A percentile compares a stretch with the other conserved stretches of the same genome.
These are phyloP conservation scores for Pythium vanterpoolii DNA, from an alignment of 352 stramenopile genomes.

Conservation along the genomic window DNA sequence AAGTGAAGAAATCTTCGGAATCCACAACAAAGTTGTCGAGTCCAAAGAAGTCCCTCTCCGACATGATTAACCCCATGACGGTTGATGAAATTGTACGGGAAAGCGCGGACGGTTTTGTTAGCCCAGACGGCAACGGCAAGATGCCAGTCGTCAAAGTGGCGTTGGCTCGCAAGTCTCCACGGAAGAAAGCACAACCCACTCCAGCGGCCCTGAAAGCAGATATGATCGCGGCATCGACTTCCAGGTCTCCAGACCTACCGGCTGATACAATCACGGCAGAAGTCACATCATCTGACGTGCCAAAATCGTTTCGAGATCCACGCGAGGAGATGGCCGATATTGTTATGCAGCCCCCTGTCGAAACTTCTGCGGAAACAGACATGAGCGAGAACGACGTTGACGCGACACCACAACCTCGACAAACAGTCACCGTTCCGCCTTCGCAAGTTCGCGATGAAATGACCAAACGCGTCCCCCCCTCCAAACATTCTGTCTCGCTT, in stretches of 20 bases:
- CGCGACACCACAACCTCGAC: background rate
- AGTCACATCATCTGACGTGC: background rate
- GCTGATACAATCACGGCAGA: background rate
- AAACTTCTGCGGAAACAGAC: background rate
- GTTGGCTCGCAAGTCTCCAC: constrained; percentile 7
- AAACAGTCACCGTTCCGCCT: background rate
- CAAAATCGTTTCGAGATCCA: background rate
- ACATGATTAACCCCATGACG: constrained; percentile 2
- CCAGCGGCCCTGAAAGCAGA: background rate
- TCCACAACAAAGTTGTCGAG: background rate
- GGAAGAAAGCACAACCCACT: background rate
- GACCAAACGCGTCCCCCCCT: background rate
- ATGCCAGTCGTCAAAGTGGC: background rate
- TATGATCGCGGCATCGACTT: background rate
- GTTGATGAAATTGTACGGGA: constrained; percentile 59
- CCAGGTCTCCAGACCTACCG: background rate
- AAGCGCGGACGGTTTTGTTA: constrained; percentile 32
- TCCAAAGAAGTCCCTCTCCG: constrained; percentile 22
- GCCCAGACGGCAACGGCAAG: constrained; percentile 24
- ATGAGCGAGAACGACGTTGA: background rate
- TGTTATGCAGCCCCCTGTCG: background rate
- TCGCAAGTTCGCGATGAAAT: background rate
- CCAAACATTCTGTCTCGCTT: background rate
- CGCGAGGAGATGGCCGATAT: background rate
- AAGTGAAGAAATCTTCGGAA: background rate